Evolutionary conservation across 2,329 filamentous ascomycete species (phyloP), one percentile per base, ranked within the genome.

Genomic region (Fusarium mundagurra): DNA sequence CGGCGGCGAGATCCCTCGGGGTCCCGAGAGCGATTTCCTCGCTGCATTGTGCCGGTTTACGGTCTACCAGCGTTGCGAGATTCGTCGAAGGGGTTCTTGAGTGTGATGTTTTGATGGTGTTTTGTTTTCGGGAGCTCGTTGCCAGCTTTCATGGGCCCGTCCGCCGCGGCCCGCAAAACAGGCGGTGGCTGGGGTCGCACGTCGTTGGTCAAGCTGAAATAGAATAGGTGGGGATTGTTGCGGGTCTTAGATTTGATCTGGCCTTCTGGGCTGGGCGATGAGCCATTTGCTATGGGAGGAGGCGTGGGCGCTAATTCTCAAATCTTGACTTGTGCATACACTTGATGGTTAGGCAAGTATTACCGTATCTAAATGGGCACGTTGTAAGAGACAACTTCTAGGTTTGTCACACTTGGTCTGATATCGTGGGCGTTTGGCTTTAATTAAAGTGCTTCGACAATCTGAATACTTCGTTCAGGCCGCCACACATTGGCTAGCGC

Each of bases 11-110:
- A 85, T 84, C 85, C 85, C 77, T 89, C 88, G 64, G 86, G 87
- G 83, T 88, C 89, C 84, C 88, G 86, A 78, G 86, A 86, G 81
- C 87, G 87, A 82, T 85, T 83, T 79, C 86, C 85, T 84, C 86
- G 84, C 87, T 88, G 87, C 86, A 87, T 89, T 80, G 80, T 84
- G 75, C 74, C 78, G 78, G 74, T 74, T 64, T 69, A 74, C 68
- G 59, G 51, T 71, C 70, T 74, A 68, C 48, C 77, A 71, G 64
- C 65, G 72, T 74, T 71, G 72, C 73, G 73, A 70, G 27, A 60
- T 66, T 74, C 68, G 61, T 64, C 47, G 69, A 68, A 54, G 59
- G 47, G 39, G 47, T 59, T 53, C 39, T 55, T 41, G 27, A 61
- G 39, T 54, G 58, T 63, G 61, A 73, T 75, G 73, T 76, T 76